phyloP scores from a whole-genome alignment of 441 rosid species.

The Erysimum pusillum region DNA sequence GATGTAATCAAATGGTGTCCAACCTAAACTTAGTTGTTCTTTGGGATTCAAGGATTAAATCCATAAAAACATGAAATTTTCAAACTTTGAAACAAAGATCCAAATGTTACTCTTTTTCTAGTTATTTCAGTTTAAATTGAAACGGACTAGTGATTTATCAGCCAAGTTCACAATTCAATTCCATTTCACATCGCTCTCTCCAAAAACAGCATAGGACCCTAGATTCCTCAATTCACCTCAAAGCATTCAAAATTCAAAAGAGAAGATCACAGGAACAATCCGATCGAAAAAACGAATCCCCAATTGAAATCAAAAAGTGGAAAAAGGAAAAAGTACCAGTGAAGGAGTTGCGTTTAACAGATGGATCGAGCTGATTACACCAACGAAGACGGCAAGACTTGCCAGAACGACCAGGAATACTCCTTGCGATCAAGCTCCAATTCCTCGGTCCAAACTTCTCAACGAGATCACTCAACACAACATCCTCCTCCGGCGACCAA shows the following conservation, averaged over 20 bases:
- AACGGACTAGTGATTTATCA: neutral
- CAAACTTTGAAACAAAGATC: neutral
- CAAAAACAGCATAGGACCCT: conserved; percentile 15
- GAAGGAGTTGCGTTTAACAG: conserved; percentile 81
- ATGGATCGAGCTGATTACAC: conserved; percentile 94
- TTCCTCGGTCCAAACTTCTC: conserved; percentile 76
- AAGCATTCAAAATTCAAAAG: conserved; percentile 8
- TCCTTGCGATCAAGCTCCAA: conserved; percentile 83
- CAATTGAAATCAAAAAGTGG: neutral
- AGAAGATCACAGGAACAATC: conserved; percentile 25
- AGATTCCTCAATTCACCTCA: conserved; percentile 27
- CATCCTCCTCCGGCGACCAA: conserved; percentile 86
- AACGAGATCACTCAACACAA: conserved; percentile 68
- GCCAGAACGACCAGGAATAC: conserved; percentile 82
- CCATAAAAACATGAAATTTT: neutral
- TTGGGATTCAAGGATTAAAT: conserved; percentile 3
- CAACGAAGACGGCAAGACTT: conserved; percentile 93
- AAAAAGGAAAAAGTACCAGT: conserved; percentile 49
- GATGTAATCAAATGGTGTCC: conserved; percentile 12
- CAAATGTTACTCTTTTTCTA: neutral
- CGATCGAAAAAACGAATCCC: neutral
- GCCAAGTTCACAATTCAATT: conserved; percentile 18
- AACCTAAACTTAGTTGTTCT: conserved; percentile 5
- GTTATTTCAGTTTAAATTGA: neutral
- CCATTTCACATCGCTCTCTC: conserved; percentile 11